Conservation (phyloP, 2,329 filamentous ascomycete genomes). For the Biscogniauxia sp. region DNA sequence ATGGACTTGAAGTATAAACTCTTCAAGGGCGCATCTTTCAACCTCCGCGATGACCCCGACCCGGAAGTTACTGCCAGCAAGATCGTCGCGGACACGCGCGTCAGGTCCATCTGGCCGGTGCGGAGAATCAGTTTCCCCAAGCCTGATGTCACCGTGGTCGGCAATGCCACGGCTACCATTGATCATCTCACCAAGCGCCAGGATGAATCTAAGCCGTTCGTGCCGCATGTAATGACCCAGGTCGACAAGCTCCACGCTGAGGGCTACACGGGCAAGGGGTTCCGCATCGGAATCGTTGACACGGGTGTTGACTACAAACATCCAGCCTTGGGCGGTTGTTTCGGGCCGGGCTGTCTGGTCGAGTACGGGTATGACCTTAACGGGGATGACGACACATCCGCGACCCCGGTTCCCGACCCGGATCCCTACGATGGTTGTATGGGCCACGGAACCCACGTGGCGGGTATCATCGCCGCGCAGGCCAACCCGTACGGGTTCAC, state of each 20-base stretch:
- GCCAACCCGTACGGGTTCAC: conserved; percentile 18
- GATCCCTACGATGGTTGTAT: conserved; percentile 41
- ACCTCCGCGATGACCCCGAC: neutral
- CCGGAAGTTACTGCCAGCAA: neutral
- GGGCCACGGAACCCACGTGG: conserved; percentile 45
- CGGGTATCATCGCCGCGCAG: conserved; percentile 39
- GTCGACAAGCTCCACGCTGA: conserved; percentile 7
- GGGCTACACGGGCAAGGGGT: conserved; percentile 8
- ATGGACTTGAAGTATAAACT: conserved; percentile 1
- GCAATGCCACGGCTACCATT: neutral
- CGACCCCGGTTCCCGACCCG: conserved; percentile 33
- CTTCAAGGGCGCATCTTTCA: conserved; percentile 2
- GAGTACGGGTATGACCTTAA: conserved; percentile 47
- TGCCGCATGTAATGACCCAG: conserved; percentile 11
- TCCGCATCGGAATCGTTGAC: conserved; percentile 20
- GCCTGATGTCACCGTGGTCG: neutral
- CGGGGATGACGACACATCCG: conserved; percentile 35
- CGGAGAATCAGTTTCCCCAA: neutral
- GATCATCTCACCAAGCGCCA: neutral
- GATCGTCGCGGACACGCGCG: neutral
- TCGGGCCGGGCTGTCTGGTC: conserved; percentile 48
- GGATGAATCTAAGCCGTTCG: conserved; percentile 1
- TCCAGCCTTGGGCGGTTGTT: conserved; percentile 50
- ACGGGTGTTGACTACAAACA: conserved; percentile 43
- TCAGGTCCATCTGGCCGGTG: conserved; percentile 2